These are phyloP conservation scores for Paramicrosporidium saccamoebae DNA, from an alignment of 371 early-diverging fungal genomes.

Conservation along the genomic window DNA sequence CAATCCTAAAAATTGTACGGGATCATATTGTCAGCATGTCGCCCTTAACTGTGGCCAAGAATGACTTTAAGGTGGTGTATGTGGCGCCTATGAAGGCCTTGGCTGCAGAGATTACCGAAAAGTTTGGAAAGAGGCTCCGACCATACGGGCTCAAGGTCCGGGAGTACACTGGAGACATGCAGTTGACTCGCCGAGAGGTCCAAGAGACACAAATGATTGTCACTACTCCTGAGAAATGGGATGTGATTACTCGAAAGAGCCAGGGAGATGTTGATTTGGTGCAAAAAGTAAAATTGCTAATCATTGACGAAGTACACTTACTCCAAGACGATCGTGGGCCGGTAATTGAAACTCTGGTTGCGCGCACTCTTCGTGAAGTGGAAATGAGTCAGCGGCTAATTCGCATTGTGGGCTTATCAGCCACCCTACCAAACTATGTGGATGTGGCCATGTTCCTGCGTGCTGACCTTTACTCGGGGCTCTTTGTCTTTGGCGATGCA, in stretches of 20 bases:
- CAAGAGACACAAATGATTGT: slow-evolving; percentile 77
- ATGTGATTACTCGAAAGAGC: slow-evolving; percentile 87
- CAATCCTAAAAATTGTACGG: slow-evolving; percentile 51
- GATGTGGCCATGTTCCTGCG: slow-evolving; percentile 83
- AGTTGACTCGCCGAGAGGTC: slow-evolving; percentile 68
- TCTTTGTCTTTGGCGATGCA: slow-evolving; percentile 80
- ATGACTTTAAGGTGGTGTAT: slow-evolving; percentile 84
- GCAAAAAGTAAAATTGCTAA: slow-evolving; percentile 52
- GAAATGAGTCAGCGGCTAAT: slow-evolving; percentile 74
- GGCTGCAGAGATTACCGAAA: slow-evolving; percentile 80
- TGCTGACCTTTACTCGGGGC: slow-evolving; percentile 60
- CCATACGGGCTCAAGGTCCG: slow-evolving; percentile 53
- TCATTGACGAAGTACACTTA: slow-evolving; percentile 98
- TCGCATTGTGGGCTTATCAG: slow-evolving; percentile 94
- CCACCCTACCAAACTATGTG: slow-evolving; percentile 92
- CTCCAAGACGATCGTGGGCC: slow-evolving; percentile 93
- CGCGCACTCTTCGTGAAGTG: slow-evolving; percentile 67
- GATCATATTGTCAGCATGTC: no score
- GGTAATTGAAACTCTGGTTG: slow-evolving; percentile 88
- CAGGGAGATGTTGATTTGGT: slow-evolving; percentile 66
- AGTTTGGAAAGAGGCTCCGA: slow-evolving; percentile 48
- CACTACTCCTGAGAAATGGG: slow-evolving; percentile 99
- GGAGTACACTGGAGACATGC: slow-evolving; percentile 92
- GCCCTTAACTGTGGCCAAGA: slow-evolving; percentile 16
- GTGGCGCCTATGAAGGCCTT: slow-evolving; percentile 99